Evolutionary conservation across 345 rosid genomes (phyloP), one percentile per base, ranked within the genome.

Genomic region (Salix purpurea): DNA sequence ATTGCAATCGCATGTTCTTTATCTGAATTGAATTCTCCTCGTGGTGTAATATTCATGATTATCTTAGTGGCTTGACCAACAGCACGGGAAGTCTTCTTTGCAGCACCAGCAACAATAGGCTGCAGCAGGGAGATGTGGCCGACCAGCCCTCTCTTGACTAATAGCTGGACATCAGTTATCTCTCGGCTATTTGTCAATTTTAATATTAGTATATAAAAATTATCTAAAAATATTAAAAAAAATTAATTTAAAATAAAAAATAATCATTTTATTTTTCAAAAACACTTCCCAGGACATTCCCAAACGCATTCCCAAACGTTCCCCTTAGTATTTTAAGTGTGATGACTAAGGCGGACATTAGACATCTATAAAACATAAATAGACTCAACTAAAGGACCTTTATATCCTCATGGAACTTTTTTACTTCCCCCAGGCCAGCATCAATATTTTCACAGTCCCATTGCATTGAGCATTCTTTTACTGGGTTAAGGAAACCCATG

Each of bases 51-150:
- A 72, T 84, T 91, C 85, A 93, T 81, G 61, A 96, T 77, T 28
- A 83, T 80, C 81, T 89, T 96, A 39, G 97, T 91, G 71, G 93
- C 99, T 79, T 76, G 88, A 71, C 97, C 92, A 61, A 92, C 94
- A 52, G 92, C 97, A 3, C 23, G 81, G 42, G 97, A 90, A 69
- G 98, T 91, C 85, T 89, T 92, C 85, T 89, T 85, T 0, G 96
- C 97, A 34, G 94, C 98, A 48, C 97, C 91, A 1, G 84, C 84
- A 74, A 96, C 93, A 18, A 88, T 93, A 12, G 98, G 97, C 66
- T 89, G 90, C 82, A 90, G 79, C 82, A 90, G 79, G 9, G 97
- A 92, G 86, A 91, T 91, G 54, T 15, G 98, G 97, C 81, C n/a
- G n/a, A n/a, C n/a, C n/a, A n/a, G n/a, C n/a, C n/a, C n/a, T n/a